Evolutionary conservation across 179 eudicot genomes (phyloP), one percentile per base, ranked within the genome.

Genomic region (Drosera spatulata): DNA sequence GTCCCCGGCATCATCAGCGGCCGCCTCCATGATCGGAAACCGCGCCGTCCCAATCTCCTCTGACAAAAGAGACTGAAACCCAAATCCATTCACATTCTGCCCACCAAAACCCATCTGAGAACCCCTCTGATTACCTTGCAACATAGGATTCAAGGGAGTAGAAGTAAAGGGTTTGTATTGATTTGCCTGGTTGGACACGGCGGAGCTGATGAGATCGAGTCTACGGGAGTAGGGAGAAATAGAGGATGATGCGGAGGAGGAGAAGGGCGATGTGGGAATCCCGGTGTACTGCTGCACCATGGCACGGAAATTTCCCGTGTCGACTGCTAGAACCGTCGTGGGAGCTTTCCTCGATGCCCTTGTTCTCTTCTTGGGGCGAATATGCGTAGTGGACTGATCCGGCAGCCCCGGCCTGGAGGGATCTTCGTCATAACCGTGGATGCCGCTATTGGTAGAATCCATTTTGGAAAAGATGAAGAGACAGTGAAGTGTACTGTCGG

Each of bases 261-360:
- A 67, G 65, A 75, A 81, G 4, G 86, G 86, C 1, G 77, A 62
- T 1, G 79, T 64, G 0, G 86, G 83, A 13, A 79, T 74, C 0
- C 86, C 86, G 4, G 86, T 82, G 71, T 14, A 53, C 37, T 53
- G 39, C 40, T 53, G 57, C 9, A 53, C 57, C 57, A 13, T 53
- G 6, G 57, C 81, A 58, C 86, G 56, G 76, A 82, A 82, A 57
- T 81, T 81, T 2, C 79, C 53, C 11, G 81, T 72, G 74, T 82
- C 86, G 9, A 83, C 79, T 12, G 81, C 76, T 39, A 82, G 71
- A 7, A 79, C 86, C 13, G 86, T 82, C 55, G 86, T 82, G 2
- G 83, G 86, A 5, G 86, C 81, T 51, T 81, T 69, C 39, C 86
- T 67, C 1, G 86, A 81, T 39, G 86, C 86, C 40, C 86, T 71